Conservation (phyloP, 257 asterid genomes). For the Solanum pinnatisectum region DNA sequence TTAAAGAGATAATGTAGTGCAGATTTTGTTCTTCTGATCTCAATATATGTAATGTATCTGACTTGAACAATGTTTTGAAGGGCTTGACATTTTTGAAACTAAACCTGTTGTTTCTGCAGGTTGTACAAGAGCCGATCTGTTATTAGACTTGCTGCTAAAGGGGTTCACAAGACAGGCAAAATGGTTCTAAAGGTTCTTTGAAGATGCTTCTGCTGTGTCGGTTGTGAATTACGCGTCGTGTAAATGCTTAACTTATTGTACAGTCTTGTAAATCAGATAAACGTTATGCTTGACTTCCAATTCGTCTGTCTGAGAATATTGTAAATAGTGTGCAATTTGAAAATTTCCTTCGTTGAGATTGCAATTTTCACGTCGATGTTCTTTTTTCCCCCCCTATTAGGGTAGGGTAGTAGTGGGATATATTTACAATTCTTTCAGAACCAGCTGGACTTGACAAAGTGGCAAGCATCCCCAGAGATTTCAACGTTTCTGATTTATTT, state of each 20-base stretch:
- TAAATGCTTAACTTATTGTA: background rate
- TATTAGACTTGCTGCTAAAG: conserved; percentile 53
- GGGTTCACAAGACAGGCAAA: conserved; percentile 61
- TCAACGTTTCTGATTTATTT: background rate
- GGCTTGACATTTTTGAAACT: background rate
- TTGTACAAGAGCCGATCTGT: conserved; percentile 67
- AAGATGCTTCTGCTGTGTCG: background rate
- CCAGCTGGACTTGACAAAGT: background rate
- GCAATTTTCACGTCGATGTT: background rate
- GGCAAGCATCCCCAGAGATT: background rate
- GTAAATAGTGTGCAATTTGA: background rate
- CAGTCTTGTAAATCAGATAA: background rate
- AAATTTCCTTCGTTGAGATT: background rate
- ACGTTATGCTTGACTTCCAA: background rate
- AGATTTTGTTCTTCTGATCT: background rate
- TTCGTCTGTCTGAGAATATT: background rate
- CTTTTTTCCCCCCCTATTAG: background rate
- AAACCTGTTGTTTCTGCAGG: conserved; percentile 28
- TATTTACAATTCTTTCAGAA: background rate
- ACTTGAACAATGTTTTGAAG: background rate
- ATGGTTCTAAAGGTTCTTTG: conserved; percentile 42
- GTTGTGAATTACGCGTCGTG: background rate
- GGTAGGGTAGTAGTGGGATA: background rate
- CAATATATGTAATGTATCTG: background rate
- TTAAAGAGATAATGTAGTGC: background rate